These are phyloP conservation scores for Aspergillus thermomutatus DNA, from an alignment of 2,329 filamentous ascomycete species.

Conservation along the genomic window DNA sequence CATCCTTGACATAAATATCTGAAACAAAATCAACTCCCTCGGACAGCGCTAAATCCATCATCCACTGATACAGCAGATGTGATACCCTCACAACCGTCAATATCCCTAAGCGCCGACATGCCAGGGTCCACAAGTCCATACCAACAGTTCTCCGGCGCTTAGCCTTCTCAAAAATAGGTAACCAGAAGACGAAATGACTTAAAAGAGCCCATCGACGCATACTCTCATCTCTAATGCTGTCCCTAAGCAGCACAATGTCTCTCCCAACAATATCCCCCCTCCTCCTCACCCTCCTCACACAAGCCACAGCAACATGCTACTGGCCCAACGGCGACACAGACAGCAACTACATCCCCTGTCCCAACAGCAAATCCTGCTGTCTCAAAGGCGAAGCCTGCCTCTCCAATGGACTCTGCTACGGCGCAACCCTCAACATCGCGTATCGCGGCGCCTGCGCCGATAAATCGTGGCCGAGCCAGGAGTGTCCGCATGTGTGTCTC, in stretches of 20 bases:
- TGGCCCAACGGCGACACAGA: conserved; percentile 6
- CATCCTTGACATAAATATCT: too few relatives aligned
- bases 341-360: conserved; percentile 5
- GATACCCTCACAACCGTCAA: background rate
- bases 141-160: background rate
- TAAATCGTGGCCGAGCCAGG: conserved; percentile 10
- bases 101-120: background rate
- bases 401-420: conserved; percentile 15
- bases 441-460: conserved; percentile 15
- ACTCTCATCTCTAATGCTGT: background rate
- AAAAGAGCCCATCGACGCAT: background rate
- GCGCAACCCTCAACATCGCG: conserved; percentile 1
- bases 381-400: conserved; percentile 11
- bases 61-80: background rate
- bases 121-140: background rate
- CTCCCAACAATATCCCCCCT: background rate
- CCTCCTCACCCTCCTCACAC: background rate
- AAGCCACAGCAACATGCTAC: conserved; percentile 2
- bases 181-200: background rate
- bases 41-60: background rate
- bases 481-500: conserved; percentile 12
- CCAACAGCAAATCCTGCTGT: conserved; percentile 11
- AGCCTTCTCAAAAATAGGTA: background rate
- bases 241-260: background rate
- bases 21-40: too few relatives aligned